These are phyloP conservation scores for Coemansia sp. DNA, from an alignment of 192 early-diverging fungal genomes.

Conservation along the genomic window DNA sequence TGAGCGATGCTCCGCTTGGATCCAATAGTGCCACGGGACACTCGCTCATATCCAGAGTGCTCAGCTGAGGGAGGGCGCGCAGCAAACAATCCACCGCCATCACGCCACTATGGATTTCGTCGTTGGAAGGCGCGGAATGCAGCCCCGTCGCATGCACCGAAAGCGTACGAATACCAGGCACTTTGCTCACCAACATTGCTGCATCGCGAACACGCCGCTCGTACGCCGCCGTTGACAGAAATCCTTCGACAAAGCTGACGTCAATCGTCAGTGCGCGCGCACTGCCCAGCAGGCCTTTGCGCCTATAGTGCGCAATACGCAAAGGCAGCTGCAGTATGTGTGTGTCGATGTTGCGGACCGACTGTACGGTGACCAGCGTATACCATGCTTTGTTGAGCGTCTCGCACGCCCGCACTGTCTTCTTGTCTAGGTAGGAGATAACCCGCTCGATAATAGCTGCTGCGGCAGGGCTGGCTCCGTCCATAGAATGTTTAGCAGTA, in stretches of 20 bases:
- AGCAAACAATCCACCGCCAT: conserved; percentile 32
- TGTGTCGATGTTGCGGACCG: conserved; percentile 44
- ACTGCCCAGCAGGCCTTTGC: conserved; percentile 31
- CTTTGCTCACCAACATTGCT: conserved; percentile 5
- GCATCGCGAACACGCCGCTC: conserved; percentile 44
- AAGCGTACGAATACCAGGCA: conserved; percentile 22
- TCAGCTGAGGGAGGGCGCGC: conserved; percentile 25
- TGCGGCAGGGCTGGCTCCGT: conserved; percentile 40
- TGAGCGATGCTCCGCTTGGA: conserved; percentile 2
- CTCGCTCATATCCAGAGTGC: conserved; percentile 45
- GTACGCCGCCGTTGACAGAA: conserved; percentile 39
- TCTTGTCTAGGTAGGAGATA: conserved; percentile 36
- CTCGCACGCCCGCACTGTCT: conserved; percentile 27
- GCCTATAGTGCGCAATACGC: conserved; percentile 40
- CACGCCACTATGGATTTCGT: conserved; percentile 34
- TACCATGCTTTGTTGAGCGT: conserved; percentile 43
- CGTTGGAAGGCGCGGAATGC: conserved; percentile 30
- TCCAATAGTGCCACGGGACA: conserved; percentile 34
- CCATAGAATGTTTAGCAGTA: conserved; percentile 24
- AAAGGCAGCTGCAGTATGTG: conserved; percentile 44
- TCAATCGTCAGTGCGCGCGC: conserved; percentile 45
- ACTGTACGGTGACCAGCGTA: conserved; percentile 31
- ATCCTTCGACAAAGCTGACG: conserved; percentile 46
- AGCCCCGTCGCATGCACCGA: conserved; percentile 37
- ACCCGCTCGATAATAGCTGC: conserved; percentile 41